Percentiles rank a stretch among this genome's conserved stretches.
phyloP scores from a whole-genome alignment of 768 basidiomycete genomes.

The Terana coerulea region DNA sequence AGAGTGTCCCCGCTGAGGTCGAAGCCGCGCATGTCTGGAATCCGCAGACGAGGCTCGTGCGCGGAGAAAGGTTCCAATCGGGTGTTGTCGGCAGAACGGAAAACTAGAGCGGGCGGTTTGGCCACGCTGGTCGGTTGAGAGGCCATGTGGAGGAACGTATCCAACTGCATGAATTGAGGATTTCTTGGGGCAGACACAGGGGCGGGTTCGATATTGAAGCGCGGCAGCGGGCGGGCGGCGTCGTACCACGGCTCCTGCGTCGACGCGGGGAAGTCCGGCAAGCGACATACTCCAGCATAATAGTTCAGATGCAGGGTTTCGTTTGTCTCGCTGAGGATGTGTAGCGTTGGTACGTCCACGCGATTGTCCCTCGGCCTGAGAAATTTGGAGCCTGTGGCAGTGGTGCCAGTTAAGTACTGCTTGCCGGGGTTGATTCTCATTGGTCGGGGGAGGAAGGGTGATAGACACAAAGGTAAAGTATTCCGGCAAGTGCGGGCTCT shows the following conservation, averaged over 20 bases:
- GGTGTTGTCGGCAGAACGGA: constrained; percentile 8
- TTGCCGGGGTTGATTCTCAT: constrained; percentile 9
- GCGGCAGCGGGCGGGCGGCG: constrained; percentile 8
- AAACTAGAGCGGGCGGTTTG: constrained; percentile 14
- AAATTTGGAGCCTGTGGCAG: background rate
- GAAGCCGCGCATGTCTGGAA: background rate
- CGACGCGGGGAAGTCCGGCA: constrained; percentile 12
- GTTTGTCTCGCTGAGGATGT: constrained; percentile 14
- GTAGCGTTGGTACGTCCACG: constrained; percentile 8
- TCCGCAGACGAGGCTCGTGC: background rate
- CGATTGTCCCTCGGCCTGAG: background rate
- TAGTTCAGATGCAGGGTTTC: background rate
- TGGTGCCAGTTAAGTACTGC: constrained; percentile 1
- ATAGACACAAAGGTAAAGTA: constrained; percentile 6
- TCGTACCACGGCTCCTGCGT: constrained; percentile 16
- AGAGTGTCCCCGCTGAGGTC: constrained; percentile 4
- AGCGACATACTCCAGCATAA: background rate
- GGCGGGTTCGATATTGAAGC: background rate
- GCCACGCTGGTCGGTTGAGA: background rate
- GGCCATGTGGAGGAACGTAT: background rate
- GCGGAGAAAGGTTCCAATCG: background rate
- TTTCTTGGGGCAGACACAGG: background rate
- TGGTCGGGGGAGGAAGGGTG: background rate
- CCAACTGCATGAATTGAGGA: background rate
- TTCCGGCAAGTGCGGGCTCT: background rate